Evolutionary conservation across 2,329 filamentous ascomycete genomes (phyloP).

Genomic region (Cylindrodendrum hubeiense): DNA sequence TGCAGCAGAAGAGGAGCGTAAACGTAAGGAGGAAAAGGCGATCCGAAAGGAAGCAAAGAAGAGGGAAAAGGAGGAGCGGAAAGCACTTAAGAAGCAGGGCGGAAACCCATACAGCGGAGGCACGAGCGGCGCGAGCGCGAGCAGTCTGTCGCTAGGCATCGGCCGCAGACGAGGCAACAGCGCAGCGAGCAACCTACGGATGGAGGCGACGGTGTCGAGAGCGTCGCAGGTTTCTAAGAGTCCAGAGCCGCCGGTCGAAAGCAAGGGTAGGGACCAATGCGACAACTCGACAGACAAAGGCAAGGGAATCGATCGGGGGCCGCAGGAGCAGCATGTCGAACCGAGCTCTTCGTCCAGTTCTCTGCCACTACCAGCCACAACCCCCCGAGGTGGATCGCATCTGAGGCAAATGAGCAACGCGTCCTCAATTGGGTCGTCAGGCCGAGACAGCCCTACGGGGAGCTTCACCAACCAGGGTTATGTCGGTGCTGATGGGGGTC

Average conservation of each 20-base stretch:
- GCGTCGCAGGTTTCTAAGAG: constrained; percentile 49
- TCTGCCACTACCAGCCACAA: constrained; percentile 62
- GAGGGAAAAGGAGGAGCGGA: constrained; percentile 86
- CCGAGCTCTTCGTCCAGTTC: constrained; percentile 53
- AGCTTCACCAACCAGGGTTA: constrained; percentile 58
- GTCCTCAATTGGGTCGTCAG: constrained; percentile 85
- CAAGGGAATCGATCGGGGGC: constrained; percentile 74
- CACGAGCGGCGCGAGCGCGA: constrained; percentile 66
- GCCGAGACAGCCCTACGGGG: constrained; percentile 73
- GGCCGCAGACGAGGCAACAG: constrained; percentile 72
- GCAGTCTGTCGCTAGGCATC: constrained; percentile 72
- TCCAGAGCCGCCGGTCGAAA: constrained; percentile 39
- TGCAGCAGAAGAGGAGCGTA: constrained; percentile 94
- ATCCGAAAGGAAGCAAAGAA: constrained; percentile 83
- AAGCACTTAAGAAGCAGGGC: constrained; percentile 74
- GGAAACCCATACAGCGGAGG: constrained; percentile 52
- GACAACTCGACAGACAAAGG: constrained; percentile 66
- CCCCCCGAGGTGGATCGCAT: constrained; percentile 74
- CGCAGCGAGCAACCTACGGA: constrained; percentile 68
- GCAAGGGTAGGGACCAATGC: constrained; percentile 44
- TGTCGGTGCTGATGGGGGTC: constrained; percentile 54
- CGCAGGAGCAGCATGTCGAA: constrained; percentile 36
- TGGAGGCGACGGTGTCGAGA: constrained; percentile 65
- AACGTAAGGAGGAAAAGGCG: constrained; percentile 74
- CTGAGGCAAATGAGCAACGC: constrained; percentile 88